These are phyloP conservation scores for Vitis riparia DNA, from an alignment of 164 flowering plant genomes.

Conservation along the genomic window DNA sequence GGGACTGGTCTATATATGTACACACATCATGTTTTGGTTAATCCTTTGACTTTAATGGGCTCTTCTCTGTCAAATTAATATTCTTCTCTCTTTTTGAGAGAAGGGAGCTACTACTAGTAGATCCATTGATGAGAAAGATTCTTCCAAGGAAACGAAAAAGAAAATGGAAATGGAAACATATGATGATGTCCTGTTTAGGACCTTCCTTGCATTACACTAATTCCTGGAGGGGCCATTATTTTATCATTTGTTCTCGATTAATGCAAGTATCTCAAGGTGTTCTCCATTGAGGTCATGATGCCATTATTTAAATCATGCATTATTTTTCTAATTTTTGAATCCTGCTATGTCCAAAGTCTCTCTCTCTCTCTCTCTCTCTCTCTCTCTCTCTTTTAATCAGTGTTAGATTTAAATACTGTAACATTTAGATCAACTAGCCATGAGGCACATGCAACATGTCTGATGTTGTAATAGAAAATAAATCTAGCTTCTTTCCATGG, in stretches of 20 bases:
- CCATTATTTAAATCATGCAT: neutral
- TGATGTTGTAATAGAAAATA: neutral
- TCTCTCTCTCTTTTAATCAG: neutral
- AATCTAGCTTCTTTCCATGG: neutral
- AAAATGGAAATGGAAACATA: neutral
- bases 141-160: neutral
- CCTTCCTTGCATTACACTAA: neutral
- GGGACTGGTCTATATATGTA: no score
- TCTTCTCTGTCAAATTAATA: slow-evolving; percentile 36
- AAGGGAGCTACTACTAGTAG: no score
- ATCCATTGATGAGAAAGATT: no score
- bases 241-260: neutral
- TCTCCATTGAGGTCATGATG: neutral
- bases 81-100: no score
- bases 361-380: no score
- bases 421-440: neutral
- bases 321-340: no score
- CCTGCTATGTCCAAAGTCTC: no score
- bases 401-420: neutral
- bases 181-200: neutral
- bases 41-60: no score
- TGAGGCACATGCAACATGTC: neutral
- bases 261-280: neutral
- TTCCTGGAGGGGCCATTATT: neutral
- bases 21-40: no score